Evolutionary conservation across 192 early-diverging fungal species (phyloP), one percentile per base, ranked within the genome.

Genomic region (Backusella liffmaniae): DNA sequence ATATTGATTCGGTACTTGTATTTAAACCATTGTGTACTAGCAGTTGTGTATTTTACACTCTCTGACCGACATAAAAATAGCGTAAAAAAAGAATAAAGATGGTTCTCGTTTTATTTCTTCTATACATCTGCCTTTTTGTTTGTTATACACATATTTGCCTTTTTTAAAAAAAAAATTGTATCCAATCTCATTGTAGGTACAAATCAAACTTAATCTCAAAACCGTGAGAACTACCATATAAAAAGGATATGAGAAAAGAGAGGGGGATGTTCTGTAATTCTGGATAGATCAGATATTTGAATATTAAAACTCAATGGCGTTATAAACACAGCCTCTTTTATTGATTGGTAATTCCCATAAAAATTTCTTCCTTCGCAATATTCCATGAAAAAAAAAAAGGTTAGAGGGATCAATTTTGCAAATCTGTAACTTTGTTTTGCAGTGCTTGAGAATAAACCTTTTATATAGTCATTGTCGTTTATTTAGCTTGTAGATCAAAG

Each of bases 151-250:
- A 62, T 29, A 62, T 0, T 29, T 18, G 1, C 46, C 1, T 59
- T 59, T 59, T 59, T 5, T n/a, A 9, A 56, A 59, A 59, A 4
- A 6, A 26, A 1, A 10, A 26, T 59, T 59, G 21, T 29, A 62
- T 29, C 56, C 2, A 23, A 62, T 62, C 1, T 13, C 26, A 62
- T 29, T 23, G 56, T 26, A 23, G 23, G 12, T 62, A 62, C 3
- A 62, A 62, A 62, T 29, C 56, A 29, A 62, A 62, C 56, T 62
- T 62, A 62, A 62, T 62, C 56, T 23, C n/a, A 62, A 26, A 62
- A 62, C 10, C 56, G 56, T 62, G 56, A 62, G 56, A 62, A 62
- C 8, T 8, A 62, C 7, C 26, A 13, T 29, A 62, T n/a, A 7
- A 49, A 7, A 16, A 6, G 15, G 18, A 49, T 49, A 16, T 49